phyloP scores from a whole-genome alignment of 2,329 filamentous ascomycete species.

The Waltergamsia citrina region DNA sequence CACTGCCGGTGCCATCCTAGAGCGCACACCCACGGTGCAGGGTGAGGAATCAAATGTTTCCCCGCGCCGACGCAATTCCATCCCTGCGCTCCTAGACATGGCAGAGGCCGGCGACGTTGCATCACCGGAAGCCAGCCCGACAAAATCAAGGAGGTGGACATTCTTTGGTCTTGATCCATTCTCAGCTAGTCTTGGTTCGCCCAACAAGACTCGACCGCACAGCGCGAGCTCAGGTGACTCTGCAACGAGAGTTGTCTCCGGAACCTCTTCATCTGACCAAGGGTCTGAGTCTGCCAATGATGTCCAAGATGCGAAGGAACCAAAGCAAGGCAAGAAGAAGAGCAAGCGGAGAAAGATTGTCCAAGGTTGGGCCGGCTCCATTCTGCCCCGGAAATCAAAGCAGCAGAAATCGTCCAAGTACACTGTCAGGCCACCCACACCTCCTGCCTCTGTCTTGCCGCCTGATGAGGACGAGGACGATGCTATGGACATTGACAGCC shows the following conservation, averaged over 20 bases:
- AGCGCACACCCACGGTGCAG: slow-evolving; percentile 24
- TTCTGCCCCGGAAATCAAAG: slow-evolving; percentile 55
- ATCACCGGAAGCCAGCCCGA: slow-evolving; percentile 31
- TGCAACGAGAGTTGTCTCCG: slow-evolving; percentile 14
- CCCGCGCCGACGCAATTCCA: slow-evolving; percentile 47
- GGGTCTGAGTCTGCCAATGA: slow-evolving; percentile 18
- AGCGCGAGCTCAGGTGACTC: slow-evolving; percentile 37
- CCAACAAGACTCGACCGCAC: slow-evolving; percentile 34
- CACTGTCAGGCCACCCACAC: slow-evolving; percentile 33
- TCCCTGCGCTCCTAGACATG: slow-evolving; percentile 40
- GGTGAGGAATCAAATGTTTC: slow-evolving; percentile 15
- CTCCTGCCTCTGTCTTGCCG: slow-evolving; percentile 24
- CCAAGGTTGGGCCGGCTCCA: slow-evolving; percentile 61
- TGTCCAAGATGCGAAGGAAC: slow-evolving; percentile 11
- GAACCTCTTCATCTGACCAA: slow-evolving; percentile 24
- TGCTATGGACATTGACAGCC: slow-evolving; percentile 8
- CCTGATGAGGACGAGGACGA: slow-evolving; percentile 17
- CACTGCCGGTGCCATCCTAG: slow-evolving; percentile 62
- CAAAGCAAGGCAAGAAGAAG: slow-evolving; percentile 12
- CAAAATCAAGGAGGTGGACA: slow-evolving; percentile 49
- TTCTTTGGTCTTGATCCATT: slow-evolving; percentile 54
- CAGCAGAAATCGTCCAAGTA: slow-evolving; percentile 30
- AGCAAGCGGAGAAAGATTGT: slow-evolving; percentile 55
- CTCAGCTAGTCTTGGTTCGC: slow-evolving; percentile 27
- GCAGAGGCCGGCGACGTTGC: slow-evolving; percentile 19